Percentiles rank a stretch among this genome's conserved stretches.
phyloP scores from a whole-genome alignment of 306 rosid species.

The Crataegus laevigata region DNA sequence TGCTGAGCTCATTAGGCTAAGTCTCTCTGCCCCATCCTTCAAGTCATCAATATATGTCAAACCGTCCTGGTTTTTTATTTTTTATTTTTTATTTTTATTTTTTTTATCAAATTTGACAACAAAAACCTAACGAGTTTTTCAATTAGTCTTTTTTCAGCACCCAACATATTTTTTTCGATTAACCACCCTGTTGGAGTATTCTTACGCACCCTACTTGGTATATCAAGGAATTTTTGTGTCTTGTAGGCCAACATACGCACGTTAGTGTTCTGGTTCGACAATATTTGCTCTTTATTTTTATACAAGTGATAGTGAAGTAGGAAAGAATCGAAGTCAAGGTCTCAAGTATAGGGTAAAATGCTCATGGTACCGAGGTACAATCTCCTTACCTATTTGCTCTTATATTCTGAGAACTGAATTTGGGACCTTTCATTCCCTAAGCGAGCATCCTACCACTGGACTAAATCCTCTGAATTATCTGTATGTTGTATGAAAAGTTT shows the following conservation, averaged over 20 bases:
- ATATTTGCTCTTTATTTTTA: not conserved
- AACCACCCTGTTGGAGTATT: not conserved
- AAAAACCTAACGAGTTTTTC: constrained; percentile 12
- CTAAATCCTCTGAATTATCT: constrained; percentile 9
- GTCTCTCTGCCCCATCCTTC: constrained; percentile 15
- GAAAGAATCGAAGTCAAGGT: no score
- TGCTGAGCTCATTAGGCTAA: constrained; percentile 26
- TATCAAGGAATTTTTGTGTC: not conserved
- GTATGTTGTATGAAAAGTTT: not conserved
- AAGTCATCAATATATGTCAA: constrained; percentile 28
- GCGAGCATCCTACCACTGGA: constrained; percentile 34
- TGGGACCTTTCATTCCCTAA: constrained; percentile 31
- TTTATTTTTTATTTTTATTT: constrained; percentile 3
- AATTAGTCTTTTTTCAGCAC: not conserved
- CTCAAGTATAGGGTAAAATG: no score
- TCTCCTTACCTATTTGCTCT: no score
- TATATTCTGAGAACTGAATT: constrained; percentile 28
- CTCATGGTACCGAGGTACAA: no score
- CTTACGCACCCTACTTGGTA: not conserved
- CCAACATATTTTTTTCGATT: not conserved
- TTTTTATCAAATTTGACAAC: constrained; percentile 14
- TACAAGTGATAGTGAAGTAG: no score
- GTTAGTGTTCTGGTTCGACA: not conserved
- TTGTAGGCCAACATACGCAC: not conserved
- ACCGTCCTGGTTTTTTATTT: constrained; percentile 8